Evolutionary conservation across 164 flowering plant species (phyloP).

Genomic region (Vitis rupestris): DNA sequence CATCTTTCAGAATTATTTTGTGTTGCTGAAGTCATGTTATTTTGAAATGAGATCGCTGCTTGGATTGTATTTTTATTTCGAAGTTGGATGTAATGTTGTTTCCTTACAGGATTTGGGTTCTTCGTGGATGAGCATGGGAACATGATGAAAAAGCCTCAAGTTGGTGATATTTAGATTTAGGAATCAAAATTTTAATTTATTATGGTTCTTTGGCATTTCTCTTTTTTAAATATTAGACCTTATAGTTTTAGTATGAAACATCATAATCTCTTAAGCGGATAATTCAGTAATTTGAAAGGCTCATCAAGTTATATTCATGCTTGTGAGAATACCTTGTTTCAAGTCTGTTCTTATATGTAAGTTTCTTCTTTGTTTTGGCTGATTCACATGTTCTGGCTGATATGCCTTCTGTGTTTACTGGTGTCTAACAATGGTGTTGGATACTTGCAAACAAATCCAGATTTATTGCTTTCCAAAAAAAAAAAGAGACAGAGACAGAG

Average conservation of each 20-base stretch:
- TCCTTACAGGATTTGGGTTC: slow-evolving; percentile 83
- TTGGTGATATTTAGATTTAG: slow-evolving; percentile 30
- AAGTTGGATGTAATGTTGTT: slow-evolving; percentile 6
- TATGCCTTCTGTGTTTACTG: too few species aligned
- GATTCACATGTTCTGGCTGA: too few species aligned
- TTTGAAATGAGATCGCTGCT: background rate
- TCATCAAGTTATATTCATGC: too few species aligned
- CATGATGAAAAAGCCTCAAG: slow-evolving; percentile 88
- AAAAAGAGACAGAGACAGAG: too few species aligned
- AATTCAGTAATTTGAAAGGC: too few species aligned
- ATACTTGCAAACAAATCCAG: too few species aligned
- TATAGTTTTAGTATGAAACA: background rate
- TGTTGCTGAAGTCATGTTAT: background rate
- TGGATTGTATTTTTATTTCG: background rate
- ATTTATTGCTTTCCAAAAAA: too few species aligned
- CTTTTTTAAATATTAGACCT: background rate
- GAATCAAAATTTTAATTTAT: background rate
- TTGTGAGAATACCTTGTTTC: too few species aligned
- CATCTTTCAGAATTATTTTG: background rate
- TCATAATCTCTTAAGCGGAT: background rate
- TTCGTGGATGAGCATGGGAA: slow-evolving; percentile 64
- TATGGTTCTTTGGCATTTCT: background rate
- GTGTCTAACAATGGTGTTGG: too few species aligned
- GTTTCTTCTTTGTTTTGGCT: too few species aligned
- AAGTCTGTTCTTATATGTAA: too few species aligned